phyloP scores from a whole-genome alignment of 176 grass and related monocot species.

The Eremochloa ophiuroides region DNA sequence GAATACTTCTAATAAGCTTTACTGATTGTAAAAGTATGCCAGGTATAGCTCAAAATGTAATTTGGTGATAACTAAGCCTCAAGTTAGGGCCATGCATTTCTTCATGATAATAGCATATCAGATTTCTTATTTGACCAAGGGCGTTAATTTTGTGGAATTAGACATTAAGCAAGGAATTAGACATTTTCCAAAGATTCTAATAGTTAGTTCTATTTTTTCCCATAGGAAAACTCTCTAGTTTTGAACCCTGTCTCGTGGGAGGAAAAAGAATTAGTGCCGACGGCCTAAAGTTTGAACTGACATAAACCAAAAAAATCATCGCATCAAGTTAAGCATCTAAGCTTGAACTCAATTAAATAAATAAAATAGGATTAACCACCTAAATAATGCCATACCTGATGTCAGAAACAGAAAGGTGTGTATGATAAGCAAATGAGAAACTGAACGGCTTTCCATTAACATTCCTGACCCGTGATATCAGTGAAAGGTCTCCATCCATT shows the following conservation, averaged over 20 bases:
- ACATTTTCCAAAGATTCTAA: not conserved
- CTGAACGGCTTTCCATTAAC: slow-evolving; percentile 81
- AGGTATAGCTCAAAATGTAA: not conserved
- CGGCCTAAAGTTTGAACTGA: not conserved
- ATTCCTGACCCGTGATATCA: slow-evolving; percentile 80
- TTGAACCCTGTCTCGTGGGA: too few relatives aligned
- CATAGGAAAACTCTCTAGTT: not conserved
- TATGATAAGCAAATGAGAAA: slow-evolving; percentile 95
- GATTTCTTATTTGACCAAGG: not conserved
- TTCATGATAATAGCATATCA: not conserved
- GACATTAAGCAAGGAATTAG: not conserved
- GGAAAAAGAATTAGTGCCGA: not conserved
- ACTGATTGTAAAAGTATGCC: not conserved
- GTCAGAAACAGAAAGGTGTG: slow-evolving; percentile 84
- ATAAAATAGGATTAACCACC: not conserved
- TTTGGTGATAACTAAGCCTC: not conserved
- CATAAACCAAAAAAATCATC: not conserved
- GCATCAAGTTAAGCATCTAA: not conserved
- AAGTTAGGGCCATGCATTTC: not conserved
- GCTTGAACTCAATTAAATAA: not conserved
- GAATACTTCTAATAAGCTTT: not conserved
- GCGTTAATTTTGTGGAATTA: not conserved
- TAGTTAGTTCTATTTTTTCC: not conserved
- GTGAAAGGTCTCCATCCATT: slow-evolving; percentile 62
- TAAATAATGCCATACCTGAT: slow-evolving; percentile 58